These are phyloP conservation scores for Tetrahymena borealis DNA, from an alignment of 73 alveolate genomes.

Conservation along the genomic window DNA sequence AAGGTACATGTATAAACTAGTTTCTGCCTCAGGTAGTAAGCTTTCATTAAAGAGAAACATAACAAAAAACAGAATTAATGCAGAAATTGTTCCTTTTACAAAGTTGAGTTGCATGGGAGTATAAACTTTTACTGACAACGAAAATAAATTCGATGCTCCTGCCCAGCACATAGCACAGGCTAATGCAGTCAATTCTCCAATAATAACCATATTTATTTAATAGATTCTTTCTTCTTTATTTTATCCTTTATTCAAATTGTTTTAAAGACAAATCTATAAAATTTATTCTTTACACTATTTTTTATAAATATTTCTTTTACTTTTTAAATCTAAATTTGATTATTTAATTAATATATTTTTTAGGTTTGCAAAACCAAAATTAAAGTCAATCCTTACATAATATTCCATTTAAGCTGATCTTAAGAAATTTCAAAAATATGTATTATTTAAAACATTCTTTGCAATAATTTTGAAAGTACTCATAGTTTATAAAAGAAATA, in stretches of 20 bases:
- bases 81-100: background rate
- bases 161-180: background rate
- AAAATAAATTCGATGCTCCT: background rate
- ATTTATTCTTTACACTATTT: background rate
- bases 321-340: too few species aligned
- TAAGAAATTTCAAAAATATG: too few species aligned
- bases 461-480: too few species aligned
- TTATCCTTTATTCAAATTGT: background rate
- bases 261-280: background rate
- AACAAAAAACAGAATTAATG: background rate
- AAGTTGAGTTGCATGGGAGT: background rate
- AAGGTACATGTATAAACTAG: background rate
- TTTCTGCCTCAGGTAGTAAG: background rate
- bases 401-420: too few species aligned
- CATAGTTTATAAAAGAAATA: too few species aligned
- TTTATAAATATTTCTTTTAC: too few species aligned
- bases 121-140: background rate
- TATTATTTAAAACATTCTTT: too few species aligned
- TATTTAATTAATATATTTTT: too few species aligned
- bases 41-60: background rate
- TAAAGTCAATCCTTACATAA: too few species aligned
- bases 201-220: background rate
- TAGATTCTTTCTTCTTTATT: background rate
- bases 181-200: background rate
- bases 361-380: too few species aligned